These are phyloP conservation scores for Tolypocladium nubicola DNA, from an alignment of 2,329 filamentous ascomycete genomes.

Conservation along the genomic window DNA sequence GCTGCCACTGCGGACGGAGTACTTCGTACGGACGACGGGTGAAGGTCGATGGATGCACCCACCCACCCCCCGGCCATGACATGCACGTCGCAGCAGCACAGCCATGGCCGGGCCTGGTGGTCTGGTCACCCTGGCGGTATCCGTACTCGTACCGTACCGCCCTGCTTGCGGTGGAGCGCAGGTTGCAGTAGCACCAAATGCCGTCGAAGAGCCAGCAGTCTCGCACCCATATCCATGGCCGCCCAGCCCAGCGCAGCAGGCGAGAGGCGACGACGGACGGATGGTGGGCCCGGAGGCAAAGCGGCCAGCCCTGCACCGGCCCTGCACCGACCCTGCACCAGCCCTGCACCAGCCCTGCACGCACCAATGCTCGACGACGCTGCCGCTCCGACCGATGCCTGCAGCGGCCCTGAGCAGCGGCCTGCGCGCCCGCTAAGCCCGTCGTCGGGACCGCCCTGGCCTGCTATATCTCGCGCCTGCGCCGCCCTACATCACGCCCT, in stretches of 20 bases:
- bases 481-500: constrained; percentile 28
- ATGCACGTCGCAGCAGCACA: constrained; percentile 4
- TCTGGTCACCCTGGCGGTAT: neutral
- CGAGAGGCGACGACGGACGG: neutral
- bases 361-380: neutral
- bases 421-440: neutral
- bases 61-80: neutral
- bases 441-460: neutral
- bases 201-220: neutral
- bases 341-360: no score
- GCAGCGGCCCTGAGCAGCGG: neutral
- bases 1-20: neutral
- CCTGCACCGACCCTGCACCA: neutral
- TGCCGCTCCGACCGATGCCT: neutral
- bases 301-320: neutral
- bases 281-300: neutral
- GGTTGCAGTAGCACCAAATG: constrained; percentile 3
- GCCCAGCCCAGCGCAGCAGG: neutral
- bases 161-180: neutral
- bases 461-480: constrained; percentile 3
- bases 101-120: constrained; percentile 1
- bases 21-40: neutral
- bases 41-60: neutral
- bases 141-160: neutral
- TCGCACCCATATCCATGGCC: neutral